A percentile compares a stretch with the other conserved stretches of the same genome.
phyloP scores from a whole-genome alignment of 192 early-diverging fungal genomes.

The Funneliformis mosseae region DNA sequence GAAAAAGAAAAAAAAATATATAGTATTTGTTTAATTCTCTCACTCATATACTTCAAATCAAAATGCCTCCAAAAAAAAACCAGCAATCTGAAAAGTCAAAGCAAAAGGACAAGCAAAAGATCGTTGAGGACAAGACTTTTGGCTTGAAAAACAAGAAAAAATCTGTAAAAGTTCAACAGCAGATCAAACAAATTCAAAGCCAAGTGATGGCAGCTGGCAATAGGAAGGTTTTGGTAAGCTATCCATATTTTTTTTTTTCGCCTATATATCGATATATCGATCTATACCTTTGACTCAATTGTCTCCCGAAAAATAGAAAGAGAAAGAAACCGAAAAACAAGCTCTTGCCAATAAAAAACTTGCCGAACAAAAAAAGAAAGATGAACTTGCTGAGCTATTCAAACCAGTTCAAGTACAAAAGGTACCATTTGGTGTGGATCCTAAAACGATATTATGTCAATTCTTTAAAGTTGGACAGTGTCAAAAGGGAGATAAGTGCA shows the following conservation, averaged over 20 bases:
- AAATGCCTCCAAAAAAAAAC: conserved; percentile 83
- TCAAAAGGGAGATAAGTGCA: conserved; percentile 90
- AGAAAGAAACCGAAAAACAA: conserved; percentile 67
- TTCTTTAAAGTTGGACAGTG: conserved; percentile 92
- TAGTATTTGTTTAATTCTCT: background rate
- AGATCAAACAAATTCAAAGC: conserved; percentile 88
- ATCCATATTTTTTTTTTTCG: background rate
- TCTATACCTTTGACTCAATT: background rate
- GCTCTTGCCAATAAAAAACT: conserved; percentile 67
- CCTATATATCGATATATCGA: background rate
- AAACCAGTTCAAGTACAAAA: conserved; percentile 87
- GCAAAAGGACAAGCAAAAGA: conserved; percentile 74
- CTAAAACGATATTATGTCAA: conserved; percentile 92
- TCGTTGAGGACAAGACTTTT: conserved; percentile 96
- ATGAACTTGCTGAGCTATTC: conserved; percentile 89
- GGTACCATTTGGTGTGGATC: conserved; percentile 97
- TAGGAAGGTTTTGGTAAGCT: conserved; percentile 53
- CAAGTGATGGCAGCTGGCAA: conserved; percentile 70
- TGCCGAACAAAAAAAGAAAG: conserved; percentile 84
- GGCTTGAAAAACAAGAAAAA: conserved; percentile 99
- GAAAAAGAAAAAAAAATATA: background rate
- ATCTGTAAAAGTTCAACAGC: conserved; percentile 86
- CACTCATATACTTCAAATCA: background rate
- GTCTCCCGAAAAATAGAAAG: conserved; percentile 46
- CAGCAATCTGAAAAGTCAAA: conserved; percentile 58